Percentiles rank a stretch among this genome's conserved stretches.
Evolutionary conservation across 108 stramenopile species (phyloP).

Genomic region (Fragilariopsis cylindrus): DNA sequence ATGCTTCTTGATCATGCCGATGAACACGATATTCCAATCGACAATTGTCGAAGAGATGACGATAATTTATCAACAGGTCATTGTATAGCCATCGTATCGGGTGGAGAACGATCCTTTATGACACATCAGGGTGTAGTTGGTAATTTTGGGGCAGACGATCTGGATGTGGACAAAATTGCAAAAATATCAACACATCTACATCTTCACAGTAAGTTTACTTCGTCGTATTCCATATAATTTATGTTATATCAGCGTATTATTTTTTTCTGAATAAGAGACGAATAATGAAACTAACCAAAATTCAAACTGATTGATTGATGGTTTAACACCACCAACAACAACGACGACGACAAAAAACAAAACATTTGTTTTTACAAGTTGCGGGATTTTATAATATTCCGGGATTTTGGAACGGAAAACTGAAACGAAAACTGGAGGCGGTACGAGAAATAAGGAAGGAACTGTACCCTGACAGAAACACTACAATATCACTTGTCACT

Average conservation of each 20-base stretch:
- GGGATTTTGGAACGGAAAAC: constrained; percentile 59
- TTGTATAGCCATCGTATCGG: constrained; percentile 68
- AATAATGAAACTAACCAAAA: too few relatives aligned
- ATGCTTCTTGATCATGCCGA: constrained; percentile 53
- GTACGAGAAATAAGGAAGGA: constrained; percentile 20
- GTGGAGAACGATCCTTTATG: constrained; percentile 73
- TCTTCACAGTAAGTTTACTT: constrained; percentile 32
- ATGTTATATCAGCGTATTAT: too few relatives aligned
- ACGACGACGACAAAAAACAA: too few relatives aligned
- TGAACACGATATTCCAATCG: constrained; percentile 51
- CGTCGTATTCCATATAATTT: too few relatives aligned
- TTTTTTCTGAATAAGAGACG: too few relatives aligned
- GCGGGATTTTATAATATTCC: constrained; percentile 76
- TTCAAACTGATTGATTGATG: too few relatives aligned
- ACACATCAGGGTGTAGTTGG: constrained; percentile 74
- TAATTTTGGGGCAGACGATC: constrained; percentile 53
- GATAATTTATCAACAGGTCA: constrained; percentile 58
- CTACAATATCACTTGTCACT: constrained; percentile 58
- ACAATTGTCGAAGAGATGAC: constrained; percentile 47
- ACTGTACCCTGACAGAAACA: constrained; percentile 12
- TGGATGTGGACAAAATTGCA: constrained; percentile 34
- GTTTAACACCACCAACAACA: too few relatives aligned
- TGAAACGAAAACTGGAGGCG: constrained; percentile 41
- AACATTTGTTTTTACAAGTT: constrained; percentile 4
- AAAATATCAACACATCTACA: constrained; percentile 29